These are phyloP conservation scores for Aleurites moluccanus DNA, from an alignment of 441 rosid genomes.

Conservation along the genomic window DNA sequence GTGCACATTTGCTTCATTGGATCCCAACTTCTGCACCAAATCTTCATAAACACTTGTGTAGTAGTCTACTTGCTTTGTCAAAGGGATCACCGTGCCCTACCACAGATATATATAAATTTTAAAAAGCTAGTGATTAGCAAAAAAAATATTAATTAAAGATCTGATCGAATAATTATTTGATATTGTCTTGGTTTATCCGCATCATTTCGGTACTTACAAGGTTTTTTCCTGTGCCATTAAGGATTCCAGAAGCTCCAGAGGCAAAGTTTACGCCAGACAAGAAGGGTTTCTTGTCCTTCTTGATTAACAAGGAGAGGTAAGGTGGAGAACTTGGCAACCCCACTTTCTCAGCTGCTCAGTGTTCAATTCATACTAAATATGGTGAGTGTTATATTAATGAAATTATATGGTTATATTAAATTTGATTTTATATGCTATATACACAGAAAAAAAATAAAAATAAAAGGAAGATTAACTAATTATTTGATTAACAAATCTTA, in stretches of 20 bases:
- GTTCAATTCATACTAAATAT: not conserved
- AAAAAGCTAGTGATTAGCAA: too few relatives aligned
- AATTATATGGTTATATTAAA: too few relatives aligned
- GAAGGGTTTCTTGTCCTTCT: slow-evolving; percentile 24
- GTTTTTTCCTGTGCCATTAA: slow-evolving; percentile 41
- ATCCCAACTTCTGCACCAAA: slow-evolving; percentile 37
- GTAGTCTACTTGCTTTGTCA: slow-evolving; percentile 53
- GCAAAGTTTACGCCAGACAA: slow-evolving; percentile 69
- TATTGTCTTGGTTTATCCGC: not conserved
- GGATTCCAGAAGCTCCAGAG: slow-evolving; percentile 75
- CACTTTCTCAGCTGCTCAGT: slow-evolving; percentile 60
- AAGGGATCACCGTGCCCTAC: slow-evolving; percentile 49
- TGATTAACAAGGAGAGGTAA: slow-evolving; percentile 37
- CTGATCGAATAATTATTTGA: too few relatives aligned
- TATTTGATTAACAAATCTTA: too few relatives aligned
- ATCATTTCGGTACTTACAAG: slow-evolving; percentile 37
- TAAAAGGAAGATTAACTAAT: too few relatives aligned
- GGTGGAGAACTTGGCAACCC: slow-evolving; percentile 30
- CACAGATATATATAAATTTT: not conserved
- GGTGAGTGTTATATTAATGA: not conserved
- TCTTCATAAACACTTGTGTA: slow-evolving; percentile 32
- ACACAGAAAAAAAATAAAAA: too few relatives aligned
- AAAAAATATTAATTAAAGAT: too few relatives aligned
- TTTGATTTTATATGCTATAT: too few relatives aligned
- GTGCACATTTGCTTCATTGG: slow-evolving; percentile 37